Percentiles rank a stretch among this genome's conserved stretches.
phyloP scores from a whole-genome alignment of 192 early-diverging fungal species.

The Haplosporangium gracile region DNA sequence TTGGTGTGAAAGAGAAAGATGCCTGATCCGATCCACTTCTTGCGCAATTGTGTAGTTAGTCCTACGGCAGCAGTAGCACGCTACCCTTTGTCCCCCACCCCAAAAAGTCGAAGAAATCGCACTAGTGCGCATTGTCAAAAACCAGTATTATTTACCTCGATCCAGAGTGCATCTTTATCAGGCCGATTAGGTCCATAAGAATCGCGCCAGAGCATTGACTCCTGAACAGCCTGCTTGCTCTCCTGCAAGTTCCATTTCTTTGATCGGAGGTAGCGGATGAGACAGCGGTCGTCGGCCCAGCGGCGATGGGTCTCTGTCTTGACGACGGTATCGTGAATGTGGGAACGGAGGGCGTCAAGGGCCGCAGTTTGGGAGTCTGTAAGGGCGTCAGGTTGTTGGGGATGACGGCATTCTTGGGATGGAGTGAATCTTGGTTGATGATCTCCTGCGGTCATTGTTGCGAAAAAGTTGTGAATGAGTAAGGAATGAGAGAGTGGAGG shows the following conservation, averaged over 20 bases:
- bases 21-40: no score
- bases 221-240: constrained; percentile 75
- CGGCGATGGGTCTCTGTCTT: constrained; percentile 12
- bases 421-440: constrained; percentile 33
- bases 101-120: no score
- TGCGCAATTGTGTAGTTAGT: no score
- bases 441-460: neutral
- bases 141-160: constrained; percentile 65
- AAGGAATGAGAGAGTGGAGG: neutral
- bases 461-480: neutral
- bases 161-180: constrained; percentile 78
- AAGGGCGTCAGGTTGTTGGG: constrained; percentile 6
- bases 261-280: constrained; percentile 78
- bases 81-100: no score
- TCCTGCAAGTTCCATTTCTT: constrained; percentile 79
- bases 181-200: constrained; percentile 77
- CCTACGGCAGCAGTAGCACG: no score
- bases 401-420: constrained; percentile 19
- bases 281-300: constrained; percentile 64
- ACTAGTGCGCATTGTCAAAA: no score
- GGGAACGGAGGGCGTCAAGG: constrained; percentile 34
- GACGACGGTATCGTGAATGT: constrained; percentile 16
- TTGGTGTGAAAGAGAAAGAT: no score
- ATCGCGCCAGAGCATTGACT: constrained; percentile 85
- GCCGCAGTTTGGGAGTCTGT: constrained; percentile 22